Base-by-base conservation (phyloP, 495 filamentous ascomycete species). In the Cairneyella variabilis region DNA sequence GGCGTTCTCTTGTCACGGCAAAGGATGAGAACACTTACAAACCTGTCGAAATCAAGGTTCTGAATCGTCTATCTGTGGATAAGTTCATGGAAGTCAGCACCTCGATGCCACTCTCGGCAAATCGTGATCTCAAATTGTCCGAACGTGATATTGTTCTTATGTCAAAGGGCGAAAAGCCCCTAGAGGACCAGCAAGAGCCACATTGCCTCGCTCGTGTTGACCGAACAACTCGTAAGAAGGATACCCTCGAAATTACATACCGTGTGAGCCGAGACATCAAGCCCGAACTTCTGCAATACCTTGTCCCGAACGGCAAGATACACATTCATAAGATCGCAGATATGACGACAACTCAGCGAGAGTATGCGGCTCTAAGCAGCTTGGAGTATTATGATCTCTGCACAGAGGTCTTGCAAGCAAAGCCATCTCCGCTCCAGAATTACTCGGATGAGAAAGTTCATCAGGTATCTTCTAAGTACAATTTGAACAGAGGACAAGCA, bases 351-450 rank as follows among this genome's bases (percentile, higher is more conserved):
- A 82, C 97, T 34, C 95, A 98, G 69, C 85, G 93, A 60, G 93
- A 98, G 69, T 98, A 90, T 69, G 92, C 89, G 43, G 89, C 95
- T 6, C 67, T 98, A 26, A 84, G 88, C 69, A 90, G 87, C 61
- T 69, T 98, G 48, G 83, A 96, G 63, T 97, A 93, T 65, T 97
- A 96, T 55, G 93, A 98, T 69, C 77, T 98, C 37, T 92, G 91
- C 69, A 83, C 90, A 28, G 93, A 98, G 66, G 85, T 98, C 48
- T 71, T 93, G 43, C 78, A 83, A 59, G 93, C 91, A 2, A 89
- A 89, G 60, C 92, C 95, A 1, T 95, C 93, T 16, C 89, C 89
- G 3, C 76, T 96, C 63, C 82, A 93, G 18, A 80, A 78, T 8
- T 95, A 95, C 61, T 79, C 79, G 16, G 84, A 89, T 17, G 76